A percentile compares a stretch with the other conserved stretches of the same genome.
These are phyloP conservation scores for Cenchrus americanus DNA, from an alignment of 176 grass and related monocot genomes.

Conservation along the genomic window DNA sequence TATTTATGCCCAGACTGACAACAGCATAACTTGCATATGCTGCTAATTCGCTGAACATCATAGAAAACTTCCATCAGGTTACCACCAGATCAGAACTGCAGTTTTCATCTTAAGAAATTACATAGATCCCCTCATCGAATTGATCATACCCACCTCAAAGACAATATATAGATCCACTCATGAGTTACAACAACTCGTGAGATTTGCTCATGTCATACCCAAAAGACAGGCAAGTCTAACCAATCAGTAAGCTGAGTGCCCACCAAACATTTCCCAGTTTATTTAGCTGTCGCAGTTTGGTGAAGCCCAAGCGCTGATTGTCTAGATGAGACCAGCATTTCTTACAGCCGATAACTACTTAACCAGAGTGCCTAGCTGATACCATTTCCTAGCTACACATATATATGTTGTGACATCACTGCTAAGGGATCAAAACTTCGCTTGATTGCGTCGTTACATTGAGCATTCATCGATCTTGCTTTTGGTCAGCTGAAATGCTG, in stretches of 20 bases:
- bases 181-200: too few relatives aligned
- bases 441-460: slow-evolving; percentile 32
- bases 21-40: not conserved
- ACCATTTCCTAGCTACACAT: not conserved
- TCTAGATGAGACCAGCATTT: not conserved
- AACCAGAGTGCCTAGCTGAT: slow-evolving; percentile 4
- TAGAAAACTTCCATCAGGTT: not conserved
- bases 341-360: not conserved
- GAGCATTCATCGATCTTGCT: slow-evolving; percentile 71
- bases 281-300: not conserved
- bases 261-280: not conserved
- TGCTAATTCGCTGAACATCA: not conserved
- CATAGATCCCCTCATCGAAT: not conserved
- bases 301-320: not conserved
- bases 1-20: not conserved
- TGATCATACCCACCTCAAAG: not conserved
- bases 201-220: not conserved
- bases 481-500: slow-evolving; percentile 86
- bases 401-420: slow-evolving; percentile 23
- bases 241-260: not conserved
- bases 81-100: not conserved
- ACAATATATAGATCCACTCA: not conserved
- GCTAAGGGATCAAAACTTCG: slow-evolving; percentile 7
- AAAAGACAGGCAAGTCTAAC: not conserved
- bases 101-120: not conserved